Base-by-base conservation (phyloP, 768 basidiomycete genomes). In the Candolleomyces efflorescens region DNA sequence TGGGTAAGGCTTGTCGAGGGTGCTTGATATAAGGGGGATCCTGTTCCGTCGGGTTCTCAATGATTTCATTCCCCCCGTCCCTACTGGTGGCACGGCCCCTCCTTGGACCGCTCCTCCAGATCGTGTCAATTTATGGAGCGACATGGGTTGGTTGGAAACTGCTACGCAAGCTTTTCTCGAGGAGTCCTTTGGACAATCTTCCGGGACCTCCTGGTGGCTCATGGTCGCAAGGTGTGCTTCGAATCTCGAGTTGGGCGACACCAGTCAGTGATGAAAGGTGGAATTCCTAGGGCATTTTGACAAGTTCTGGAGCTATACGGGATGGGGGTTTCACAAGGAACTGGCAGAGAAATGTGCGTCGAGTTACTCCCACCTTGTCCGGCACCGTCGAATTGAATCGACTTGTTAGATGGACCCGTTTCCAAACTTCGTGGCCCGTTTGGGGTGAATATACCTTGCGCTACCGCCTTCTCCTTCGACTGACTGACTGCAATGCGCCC, bases 291-390 rank as follows among this genome's bases (percentile, higher is more conserved):
- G 78, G 3, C 70, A 75, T 57, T 64, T 75, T 11, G 56, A 61
- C n/a, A 65, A 73, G 41, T 51, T 75, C 13, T 73, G 75, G 64
- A 65, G 67, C 26, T 50, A 63, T 5, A 65, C 72, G 53, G 71
- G 65, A 6, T 76, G 73, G 74, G 67, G 64, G 12, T 80, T 72
- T 56, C 74, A 78, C 58, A 58, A 64, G 12, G 62, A 68, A 13
- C 59, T 79, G 13, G 62, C 66, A 3, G 56, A 66, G 45, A 70
- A 67, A 22, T 80, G 74, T 73, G 60, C 56, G 60, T 43, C 41
- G 18, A 43, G 41, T 43, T 20, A 15, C 41, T 13, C 41, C 5
- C 37, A 22, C n/a, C 6, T 53, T n/a, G 2, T 24, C 43, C 41
- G 39, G 23, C 39, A 3, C 3, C 23, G 2, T 1, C 20, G n/a